A percentile compares a stretch with the other conserved stretches of the same genome.
Evolutionary conservation across 139 green algal genomes (phyloP).

Genomic region (Chlamydomonas sp.): DNA sequence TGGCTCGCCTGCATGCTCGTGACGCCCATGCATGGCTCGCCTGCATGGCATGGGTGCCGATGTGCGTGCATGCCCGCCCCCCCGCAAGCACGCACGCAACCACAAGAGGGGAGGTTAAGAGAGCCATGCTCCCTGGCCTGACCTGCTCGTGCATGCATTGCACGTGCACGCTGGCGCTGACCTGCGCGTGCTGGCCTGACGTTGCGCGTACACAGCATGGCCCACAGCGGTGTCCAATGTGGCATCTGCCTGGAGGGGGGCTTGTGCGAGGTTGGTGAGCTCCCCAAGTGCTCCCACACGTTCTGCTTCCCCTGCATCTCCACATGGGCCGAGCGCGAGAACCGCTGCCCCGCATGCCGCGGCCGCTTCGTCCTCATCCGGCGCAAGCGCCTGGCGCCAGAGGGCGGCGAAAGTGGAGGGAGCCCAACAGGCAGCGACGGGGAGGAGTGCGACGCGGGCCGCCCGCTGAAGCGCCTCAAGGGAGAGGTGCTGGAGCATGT

Average conservation of each 20-base stretch:
- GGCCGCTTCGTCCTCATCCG: slow-evolving; percentile 49
- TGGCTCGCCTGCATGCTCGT: too few species aligned
- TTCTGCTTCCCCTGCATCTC: slow-evolving; percentile 66
- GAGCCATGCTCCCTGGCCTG: not conserved
- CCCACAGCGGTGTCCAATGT: slow-evolving; percentile 30
- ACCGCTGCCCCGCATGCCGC: slow-evolving; percentile 61
- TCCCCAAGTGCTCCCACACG: slow-evolving; percentile 50
- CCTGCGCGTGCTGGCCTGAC: not conserved
- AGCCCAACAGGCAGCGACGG: not conserved
- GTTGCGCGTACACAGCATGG: slow-evolving; percentile 8
- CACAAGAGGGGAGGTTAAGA: not conserved
- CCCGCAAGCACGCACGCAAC: not conserved
- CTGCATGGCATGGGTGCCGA: too few species aligned
- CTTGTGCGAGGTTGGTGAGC: slow-evolving; percentile 42
- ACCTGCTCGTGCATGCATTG: not conserved
- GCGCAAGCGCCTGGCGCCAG: slow-evolving; percentile 29
- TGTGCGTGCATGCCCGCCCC: too few species aligned
- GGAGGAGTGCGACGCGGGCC: slow-evolving; percentile 8
- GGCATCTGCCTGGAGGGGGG: slow-evolving; percentile 45
- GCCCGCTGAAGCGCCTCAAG: slow-evolving; percentile 15
- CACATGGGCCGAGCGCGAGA: slow-evolving; percentile 56
- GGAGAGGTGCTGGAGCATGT: slow-evolving; percentile 30
- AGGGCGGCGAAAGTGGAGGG: not conserved
- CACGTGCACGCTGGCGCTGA: not conserved
- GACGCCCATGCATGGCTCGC: too few species aligned